Evolutionary conservation across 2,329 filamentous ascomycete genomes (phyloP).

Genomic region (Cladosporium oxysporum): DNA sequence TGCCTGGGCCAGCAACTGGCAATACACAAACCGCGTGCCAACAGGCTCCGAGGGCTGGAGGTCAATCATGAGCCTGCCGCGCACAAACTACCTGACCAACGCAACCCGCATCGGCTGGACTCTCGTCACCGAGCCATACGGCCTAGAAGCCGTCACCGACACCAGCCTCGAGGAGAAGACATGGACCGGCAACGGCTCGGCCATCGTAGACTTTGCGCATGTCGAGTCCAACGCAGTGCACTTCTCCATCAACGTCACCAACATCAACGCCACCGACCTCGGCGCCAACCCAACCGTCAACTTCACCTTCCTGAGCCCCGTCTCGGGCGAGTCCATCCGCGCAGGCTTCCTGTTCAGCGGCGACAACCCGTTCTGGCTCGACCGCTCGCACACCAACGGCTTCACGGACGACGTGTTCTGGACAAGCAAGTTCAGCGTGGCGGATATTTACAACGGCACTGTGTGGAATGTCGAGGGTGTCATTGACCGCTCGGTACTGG

Average conservation of each 20-base stretch:
- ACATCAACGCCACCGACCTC: slow-evolving; percentile 31
- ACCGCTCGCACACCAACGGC: slow-evolving; percentile 49
- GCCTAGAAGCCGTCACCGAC: slow-evolving; percentile 50
- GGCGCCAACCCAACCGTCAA: slow-evolving; percentile 42
- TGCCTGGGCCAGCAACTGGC: slow-evolving; percentile 60
- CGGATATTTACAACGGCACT: slow-evolving; percentile 30
- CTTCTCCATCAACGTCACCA: slow-evolving; percentile 54
- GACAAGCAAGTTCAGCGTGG: slow-evolving; percentile 52
- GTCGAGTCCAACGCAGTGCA: slow-evolving; percentile 54
- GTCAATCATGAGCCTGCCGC: slow-evolving; percentile 53
- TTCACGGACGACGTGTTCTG: slow-evolving; percentile 54
- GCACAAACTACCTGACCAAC: slow-evolving; percentile 54
- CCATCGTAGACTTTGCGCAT: slow-evolving; percentile 52
- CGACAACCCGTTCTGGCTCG: slow-evolving; percentile 47
- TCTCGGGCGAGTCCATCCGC: slow-evolving; percentile 49
- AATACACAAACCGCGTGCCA: slow-evolving; percentile 54
- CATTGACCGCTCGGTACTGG: slow-evolving; percentile 56
- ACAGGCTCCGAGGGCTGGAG: slow-evolving; percentile 57
- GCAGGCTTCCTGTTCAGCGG: slow-evolving; percentile 53
- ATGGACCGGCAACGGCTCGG: slow-evolving; percentile 48
- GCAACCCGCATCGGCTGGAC: slow-evolving; percentile 53
- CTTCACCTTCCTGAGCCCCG: slow-evolving; percentile 53
- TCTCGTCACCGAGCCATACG: slow-evolving; percentile 52
- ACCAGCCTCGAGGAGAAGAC: slow-evolving; percentile 44
- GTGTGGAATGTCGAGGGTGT: slow-evolving; percentile 48